Evolutionary conservation across 441 rosid genomes (phyloP).

Genomic region (Populus hybrid): DNA sequence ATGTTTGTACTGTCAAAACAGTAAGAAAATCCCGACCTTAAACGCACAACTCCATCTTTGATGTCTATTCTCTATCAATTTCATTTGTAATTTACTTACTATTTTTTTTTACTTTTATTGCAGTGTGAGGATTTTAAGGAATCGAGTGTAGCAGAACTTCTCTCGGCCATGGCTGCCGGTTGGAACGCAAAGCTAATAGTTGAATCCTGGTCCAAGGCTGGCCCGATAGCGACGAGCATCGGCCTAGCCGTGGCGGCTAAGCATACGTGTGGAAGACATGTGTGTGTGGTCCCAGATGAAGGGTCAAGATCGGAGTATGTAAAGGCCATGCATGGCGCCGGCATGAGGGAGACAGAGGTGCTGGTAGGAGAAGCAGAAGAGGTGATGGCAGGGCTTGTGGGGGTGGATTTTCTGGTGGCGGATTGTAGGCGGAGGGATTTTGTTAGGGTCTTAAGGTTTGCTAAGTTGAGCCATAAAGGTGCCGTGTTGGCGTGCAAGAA

Average conservation of each 20-base stretch:
- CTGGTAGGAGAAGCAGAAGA: conserved; percentile 50
- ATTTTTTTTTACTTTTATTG: conserved; percentile 9
- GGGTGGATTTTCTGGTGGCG: conserved; percentile 72
- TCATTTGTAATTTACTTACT: not conserved
- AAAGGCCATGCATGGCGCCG: conserved; percentile 34
- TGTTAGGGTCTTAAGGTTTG: conserved; percentile 47
- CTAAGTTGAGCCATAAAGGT: conserved; percentile 55
- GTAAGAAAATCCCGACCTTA: conserved; percentile 25
- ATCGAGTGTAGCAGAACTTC: conserved; percentile 69
- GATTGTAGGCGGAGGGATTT: conserved; percentile 60
- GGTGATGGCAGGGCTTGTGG: conserved; percentile 41
- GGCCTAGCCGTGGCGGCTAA: conserved; percentile 64
- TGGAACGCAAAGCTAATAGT: conserved; percentile 71
- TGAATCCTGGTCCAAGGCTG: conserved; percentile 64
- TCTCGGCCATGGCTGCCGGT: conserved; percentile 86
- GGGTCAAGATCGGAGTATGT: conserved; percentile 50
- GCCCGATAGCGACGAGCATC: conserved; percentile 54
- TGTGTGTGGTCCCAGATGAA: conserved; percentile 71
- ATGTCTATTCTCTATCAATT: not conserved
- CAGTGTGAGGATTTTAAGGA: conserved; percentile 48
- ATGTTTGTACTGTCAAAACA: conserved; percentile 52
- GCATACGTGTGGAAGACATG: conserved; percentile 69
- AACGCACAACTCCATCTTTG: too few relatives aligned
- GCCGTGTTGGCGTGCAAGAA: conserved; percentile 75
- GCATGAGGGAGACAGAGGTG: conserved; percentile 35